These are phyloP conservation scores for Paraglomus occultum DNA, from an alignment of 192 early-diverging fungal species.

Conservation along the genomic window DNA sequence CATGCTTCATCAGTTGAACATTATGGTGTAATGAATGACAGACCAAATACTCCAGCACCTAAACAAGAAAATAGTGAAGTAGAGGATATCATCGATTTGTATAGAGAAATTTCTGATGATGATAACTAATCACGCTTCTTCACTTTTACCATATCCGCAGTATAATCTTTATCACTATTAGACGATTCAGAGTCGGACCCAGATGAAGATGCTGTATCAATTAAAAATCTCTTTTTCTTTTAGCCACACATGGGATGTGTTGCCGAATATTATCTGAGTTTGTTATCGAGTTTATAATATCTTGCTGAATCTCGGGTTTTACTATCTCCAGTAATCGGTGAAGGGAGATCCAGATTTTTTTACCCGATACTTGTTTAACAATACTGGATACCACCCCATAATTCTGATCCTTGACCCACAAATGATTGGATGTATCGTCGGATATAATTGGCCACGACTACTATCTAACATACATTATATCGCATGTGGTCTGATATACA, in stretches of 20 bases:
- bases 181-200: conserved; percentile 9
- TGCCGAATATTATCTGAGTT: conserved; percentile 15
- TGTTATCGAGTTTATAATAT: conserved; percentile 17
- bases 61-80: conserved; percentile 1
- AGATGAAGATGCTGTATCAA: conserved; percentile 8
- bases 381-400: conserved; percentile 16
- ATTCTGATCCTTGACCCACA: background rate
- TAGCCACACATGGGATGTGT: conserved; percentile 18
- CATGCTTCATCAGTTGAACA: background rate
- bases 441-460: conserved; percentile 13
- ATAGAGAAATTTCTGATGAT: background rate
- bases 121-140: conserved; percentile 9
- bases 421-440: background rate
- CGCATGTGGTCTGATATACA: no score
- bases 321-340: no score
- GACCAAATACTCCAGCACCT: background rate
- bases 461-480: no score
- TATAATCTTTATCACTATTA: conserved; percentile 17
- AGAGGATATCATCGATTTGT: background rate
- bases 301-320: no score
- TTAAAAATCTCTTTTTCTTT: conserved; percentile 20
- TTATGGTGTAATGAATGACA: conserved; percentile 14
- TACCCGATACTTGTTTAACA: conserved; percentile 5
- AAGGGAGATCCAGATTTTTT: conserved; percentile 18
- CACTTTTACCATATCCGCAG: conserved; percentile 2